Evolutionary conservation across 495 filamentous ascomycete species (phyloP), one percentile per base, ranked within the genome.

Genomic region (Sordaria brevicollis): DNA sequence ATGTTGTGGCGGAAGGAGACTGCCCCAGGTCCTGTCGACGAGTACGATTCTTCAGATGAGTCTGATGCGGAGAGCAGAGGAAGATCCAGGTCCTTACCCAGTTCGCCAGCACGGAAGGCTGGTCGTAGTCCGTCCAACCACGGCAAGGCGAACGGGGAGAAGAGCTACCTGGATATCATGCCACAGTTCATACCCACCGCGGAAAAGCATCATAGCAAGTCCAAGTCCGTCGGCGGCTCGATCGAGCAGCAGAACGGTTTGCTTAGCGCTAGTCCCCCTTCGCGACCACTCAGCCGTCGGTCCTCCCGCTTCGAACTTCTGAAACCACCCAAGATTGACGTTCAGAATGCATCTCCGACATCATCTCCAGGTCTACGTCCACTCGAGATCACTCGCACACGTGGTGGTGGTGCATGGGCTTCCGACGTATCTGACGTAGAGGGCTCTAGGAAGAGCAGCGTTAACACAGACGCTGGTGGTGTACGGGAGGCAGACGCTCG

Each of bases 281-380:
- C 79, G 35, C 73, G 69, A 31, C 75, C 78, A 3, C 65, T 78
- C n/a, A 80, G 77, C 67, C 81, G 78, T 25, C 74, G 79, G 9
- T 83, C 83, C 4, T 82, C 82, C 8, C 77, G 84, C 11, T 86
- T 85, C 67, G 84, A 89, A 34, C 78, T 82, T 6, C 82, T 91
- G 65, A 86, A 88, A 69, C 87, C 88, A 13, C 89, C 90, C 5
- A 81, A 82, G 62, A 88, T 91, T 70, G 86, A 91, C 69, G 76
- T 91, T 38, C 83, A 85, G 73, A 76, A 77, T 71, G 75, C 85
- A 62, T 86, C 84, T 6, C 80, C 84, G 15, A 76, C 76, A 1
- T 74, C 78, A 5, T 78, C 82, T 3, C 81, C 82, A 15, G 49
- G 25, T 17, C 35, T 36, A 36, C 35, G 35, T 9, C 73, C 81